Percentiles rank a stretch among this genome's conserved stretches.
These are phyloP conservation scores for Scheffersomyces amazonensis DNA, from an alignment of 805 yeast species.

Conservation along the genomic window DNA sequence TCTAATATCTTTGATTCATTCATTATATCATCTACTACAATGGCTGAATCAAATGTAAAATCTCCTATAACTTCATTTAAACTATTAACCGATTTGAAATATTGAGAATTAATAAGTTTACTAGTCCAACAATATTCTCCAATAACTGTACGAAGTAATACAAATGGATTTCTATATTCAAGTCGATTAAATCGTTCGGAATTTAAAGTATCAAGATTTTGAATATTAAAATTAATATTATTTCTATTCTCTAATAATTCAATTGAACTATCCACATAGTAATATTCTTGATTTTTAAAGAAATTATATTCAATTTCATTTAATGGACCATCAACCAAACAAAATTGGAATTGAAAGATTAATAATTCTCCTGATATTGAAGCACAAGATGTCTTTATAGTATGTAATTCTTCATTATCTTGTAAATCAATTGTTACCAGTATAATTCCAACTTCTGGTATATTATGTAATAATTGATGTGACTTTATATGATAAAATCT, in stretches of 20 bases:
- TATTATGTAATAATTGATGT: slow-evolving; percentile 49
- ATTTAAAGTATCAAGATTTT: not conserved
- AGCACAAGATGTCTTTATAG: slow-evolving; percentile 30
- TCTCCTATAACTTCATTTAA: slow-evolving; percentile 51
- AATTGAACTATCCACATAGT: slow-evolving; percentile 27
- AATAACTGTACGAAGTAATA: slow-evolving; percentile 30
- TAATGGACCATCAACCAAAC: slow-evolving; percentile 23
- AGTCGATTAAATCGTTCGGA: slow-evolving; percentile 16
- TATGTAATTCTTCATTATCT: slow-evolving; percentile 17
- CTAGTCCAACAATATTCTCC: slow-evolving; percentile 55
- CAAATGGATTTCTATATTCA: slow-evolving; percentile 21
- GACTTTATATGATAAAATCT: slow-evolving; percentile 32
- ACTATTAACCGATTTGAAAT: slow-evolving; percentile 49
- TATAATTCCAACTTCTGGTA: slow-evolving; percentile 44
- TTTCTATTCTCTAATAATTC: slow-evolving; percentile 18
- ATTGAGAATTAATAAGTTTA: slow-evolving; percentile 31
- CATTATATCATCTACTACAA: slow-evolving; percentile 24
- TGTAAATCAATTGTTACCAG: slow-evolving; percentile 6
- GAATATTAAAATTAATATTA: slow-evolving; percentile 4
- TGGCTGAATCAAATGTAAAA: slow-evolving; percentile 27
- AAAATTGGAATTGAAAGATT: slow-evolving; percentile 32
- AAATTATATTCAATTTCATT: slow-evolving; percentile 11
- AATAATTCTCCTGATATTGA: slow-evolving; percentile 49
- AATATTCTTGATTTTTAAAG: slow-evolving; percentile 8
- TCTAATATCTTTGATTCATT: slow-evolving; percentile 42